phyloP scores from a whole-genome alignment of 371 early-diverging fungal species.

The Amoeboaphelidium protococcarum region DNA sequence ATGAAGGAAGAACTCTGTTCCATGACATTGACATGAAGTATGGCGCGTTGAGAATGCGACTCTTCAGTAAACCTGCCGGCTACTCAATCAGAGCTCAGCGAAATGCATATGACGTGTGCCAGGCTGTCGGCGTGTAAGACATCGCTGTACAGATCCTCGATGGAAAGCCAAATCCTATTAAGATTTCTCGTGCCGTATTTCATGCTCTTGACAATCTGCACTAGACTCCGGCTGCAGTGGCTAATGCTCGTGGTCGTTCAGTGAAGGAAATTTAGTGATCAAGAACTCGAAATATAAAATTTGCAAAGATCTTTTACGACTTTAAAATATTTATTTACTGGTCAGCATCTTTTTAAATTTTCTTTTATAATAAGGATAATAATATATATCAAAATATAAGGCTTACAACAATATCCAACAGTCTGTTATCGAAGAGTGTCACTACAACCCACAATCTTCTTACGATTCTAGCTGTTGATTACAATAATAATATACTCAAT shows the following conservation, averaged over 20 bases:
- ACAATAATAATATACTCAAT: too few species aligned
- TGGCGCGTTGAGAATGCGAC: not conserved
- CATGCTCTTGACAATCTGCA: not conserved
- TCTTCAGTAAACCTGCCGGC: not conserved
- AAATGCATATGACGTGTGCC: not conserved
- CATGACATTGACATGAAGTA: not conserved
- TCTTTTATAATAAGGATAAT: too few species aligned
- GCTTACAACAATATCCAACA: too few species aligned
- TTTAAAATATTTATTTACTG: too few species aligned
- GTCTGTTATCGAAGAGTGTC: too few species aligned
- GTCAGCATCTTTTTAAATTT: too few species aligned
- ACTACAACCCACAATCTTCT: too few species aligned
- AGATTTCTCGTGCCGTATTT: not conserved
- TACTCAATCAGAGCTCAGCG: not conserved
- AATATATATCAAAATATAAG: too few species aligned
- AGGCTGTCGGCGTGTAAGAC: not conserved
- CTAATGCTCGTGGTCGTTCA: not conserved
- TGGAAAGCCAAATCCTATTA: not conserved
- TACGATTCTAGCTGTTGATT: too few species aligned
- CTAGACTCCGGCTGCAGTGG: not conserved
- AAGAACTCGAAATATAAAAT: too few species aligned
- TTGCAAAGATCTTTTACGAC: too few species aligned
- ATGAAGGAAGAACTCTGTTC: not conserved
- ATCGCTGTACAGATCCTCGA: not conserved
- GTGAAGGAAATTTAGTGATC: not conserved